Percentiles rank a stretch among this genome's conserved stretches.
phyloP scores from a whole-genome alignment of 108 stramenopile genomes.

The Cyclotella distinguenda region DNA sequence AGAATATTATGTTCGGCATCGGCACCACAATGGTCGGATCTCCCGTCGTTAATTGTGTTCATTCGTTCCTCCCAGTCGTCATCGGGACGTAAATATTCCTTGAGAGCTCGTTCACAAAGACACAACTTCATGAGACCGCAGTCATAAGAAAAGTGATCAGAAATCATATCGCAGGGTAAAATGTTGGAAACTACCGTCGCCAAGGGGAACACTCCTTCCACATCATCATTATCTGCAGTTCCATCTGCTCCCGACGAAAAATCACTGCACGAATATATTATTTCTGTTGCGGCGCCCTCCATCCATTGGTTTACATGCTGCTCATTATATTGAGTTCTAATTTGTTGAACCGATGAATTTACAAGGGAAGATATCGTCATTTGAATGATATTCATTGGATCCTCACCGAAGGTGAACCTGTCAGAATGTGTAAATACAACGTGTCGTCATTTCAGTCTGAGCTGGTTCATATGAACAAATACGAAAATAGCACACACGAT shows the following conservation, averaged over 20 bases:
- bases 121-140: conserved; percentile 15
- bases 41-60: conserved; percentile 5
- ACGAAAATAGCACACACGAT: not conserved
- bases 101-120: conserved; percentile 19
- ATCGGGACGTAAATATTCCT: conserved; percentile 13
- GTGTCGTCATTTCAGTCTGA: not conserved
- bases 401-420: not conserved
- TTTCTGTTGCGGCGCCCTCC: conserved; percentile 9
- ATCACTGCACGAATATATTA: conserved; percentile 29
- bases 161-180: not conserved
- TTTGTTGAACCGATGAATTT: conserved; percentile 20
- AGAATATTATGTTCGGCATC: not conserved
- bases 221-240: conserved; percentile 37
- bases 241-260: conserved; percentile 22
- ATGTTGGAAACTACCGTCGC: conserved; percentile 23
- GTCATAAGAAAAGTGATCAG: conserved; percentile 10
- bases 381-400: conserved; percentile 2
- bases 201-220: conserved; percentile 26
- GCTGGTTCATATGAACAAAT: not conserved
- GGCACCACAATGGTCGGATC: conserved; percentile 3
- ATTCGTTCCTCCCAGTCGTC: conserved; percentile 20
- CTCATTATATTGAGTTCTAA: conserved; percentile 13
- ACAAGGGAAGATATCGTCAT: conserved; percentile 15
- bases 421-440: not conserved
- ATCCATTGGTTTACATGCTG: conserved; percentile 26